A percentile compares a stretch with the other conserved stretches of the same genome.
phyloP scores from a whole-genome alignment of 495 filamentous ascomycete genomes.

The Venustampulla echinocandica region DNA sequence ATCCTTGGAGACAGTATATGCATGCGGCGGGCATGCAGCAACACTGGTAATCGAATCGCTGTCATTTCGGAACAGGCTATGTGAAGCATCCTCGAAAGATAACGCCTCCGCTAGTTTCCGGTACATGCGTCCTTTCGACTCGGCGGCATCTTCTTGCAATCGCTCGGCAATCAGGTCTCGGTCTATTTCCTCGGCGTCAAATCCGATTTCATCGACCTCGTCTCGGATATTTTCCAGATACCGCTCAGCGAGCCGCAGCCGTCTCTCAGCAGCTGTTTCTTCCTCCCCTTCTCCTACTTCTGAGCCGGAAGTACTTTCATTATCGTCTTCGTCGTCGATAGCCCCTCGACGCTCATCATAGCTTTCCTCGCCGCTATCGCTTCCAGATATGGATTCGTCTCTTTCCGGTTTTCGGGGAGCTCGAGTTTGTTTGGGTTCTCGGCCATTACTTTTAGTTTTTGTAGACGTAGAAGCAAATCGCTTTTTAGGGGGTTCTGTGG shows the following conservation, averaged over 20 bases:
- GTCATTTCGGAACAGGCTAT: constrained; percentile 67
- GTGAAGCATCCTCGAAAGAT: constrained; percentile 49
- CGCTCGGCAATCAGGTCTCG: constrained; percentile 82
- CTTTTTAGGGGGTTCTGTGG: constrained; percentile 33
- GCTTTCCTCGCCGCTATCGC: constrained; percentile 73
- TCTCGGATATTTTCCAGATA: constrained; percentile 84
- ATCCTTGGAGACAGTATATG: constrained; percentile 85
- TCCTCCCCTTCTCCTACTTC: constrained; percentile 39
- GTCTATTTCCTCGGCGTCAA: constrained; percentile 90
- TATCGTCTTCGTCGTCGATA: constrained; percentile 29
- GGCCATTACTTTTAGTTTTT: constrained; percentile 28
- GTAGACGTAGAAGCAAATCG: constrained; percentile 29
- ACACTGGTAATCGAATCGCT: constrained; percentile 70
- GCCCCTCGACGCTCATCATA: constrained; percentile 32
- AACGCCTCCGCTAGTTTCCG: constrained; percentile 63
- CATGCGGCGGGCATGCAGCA: constrained; percentile 66
- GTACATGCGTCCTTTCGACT: constrained; percentile 85
- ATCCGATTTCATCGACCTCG: constrained; percentile 74
- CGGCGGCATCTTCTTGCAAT: constrained; percentile 85
- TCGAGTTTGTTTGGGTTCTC: constrained; percentile 25
- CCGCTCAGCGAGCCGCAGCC: constrained; percentile 81
- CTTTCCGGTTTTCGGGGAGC: constrained; percentile 39
- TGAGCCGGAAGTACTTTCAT: constrained; percentile 41
- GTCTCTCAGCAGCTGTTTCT: constrained; percentile 82
- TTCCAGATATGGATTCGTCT: constrained; percentile 71